Percentiles rank a stretch among this genome's conserved stretches.
These are phyloP conservation scores for Aspergillus ibericus DNA, from an alignment of 2,329 filamentous ascomycete species.

Conservation along the genomic window DNA sequence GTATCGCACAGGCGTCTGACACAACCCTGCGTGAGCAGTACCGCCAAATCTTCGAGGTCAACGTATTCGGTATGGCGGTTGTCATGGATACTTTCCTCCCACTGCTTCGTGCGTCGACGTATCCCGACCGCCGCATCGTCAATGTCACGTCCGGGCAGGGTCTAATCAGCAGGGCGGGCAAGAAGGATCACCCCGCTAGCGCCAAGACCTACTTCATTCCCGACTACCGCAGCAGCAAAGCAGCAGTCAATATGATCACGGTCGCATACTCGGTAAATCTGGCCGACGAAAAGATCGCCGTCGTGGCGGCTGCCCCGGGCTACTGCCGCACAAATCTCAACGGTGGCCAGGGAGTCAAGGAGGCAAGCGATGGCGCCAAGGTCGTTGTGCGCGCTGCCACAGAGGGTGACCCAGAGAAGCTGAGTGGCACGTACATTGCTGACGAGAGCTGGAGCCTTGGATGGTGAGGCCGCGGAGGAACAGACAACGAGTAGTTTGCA, in stretches of 20 bases:
- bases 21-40: neutral
- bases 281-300: neutral
- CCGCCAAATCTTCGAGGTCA: constrained; percentile 3
- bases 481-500: neutral
- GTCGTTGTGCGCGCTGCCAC: neutral
- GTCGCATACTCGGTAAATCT: neutral
- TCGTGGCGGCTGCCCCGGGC: constrained; percentile 2
- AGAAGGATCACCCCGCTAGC: neutral
- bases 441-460: neutral
- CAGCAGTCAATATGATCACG: constrained; percentile 4
- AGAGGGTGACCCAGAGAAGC: neutral
- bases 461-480: neutral
- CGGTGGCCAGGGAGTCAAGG: neutral
- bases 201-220: neutral
- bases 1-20: neutral
- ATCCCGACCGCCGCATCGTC: constrained; percentile 13
- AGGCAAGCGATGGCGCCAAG: neutral
- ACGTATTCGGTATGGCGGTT: constrained; percentile 4
- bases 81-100: constrained; percentile 5
- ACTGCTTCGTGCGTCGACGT: constrained; percentile 8
- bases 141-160: constrained; percentile 11
- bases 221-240: constrained; percentile 3
- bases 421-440: neutral
- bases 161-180: constrained; percentile 6
- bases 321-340: constrained; percentile 5